Evolutionary conservation across 2,329 filamentous ascomycete species (phyloP).

Genomic region (Apiospora rasikravindrae): DNA sequence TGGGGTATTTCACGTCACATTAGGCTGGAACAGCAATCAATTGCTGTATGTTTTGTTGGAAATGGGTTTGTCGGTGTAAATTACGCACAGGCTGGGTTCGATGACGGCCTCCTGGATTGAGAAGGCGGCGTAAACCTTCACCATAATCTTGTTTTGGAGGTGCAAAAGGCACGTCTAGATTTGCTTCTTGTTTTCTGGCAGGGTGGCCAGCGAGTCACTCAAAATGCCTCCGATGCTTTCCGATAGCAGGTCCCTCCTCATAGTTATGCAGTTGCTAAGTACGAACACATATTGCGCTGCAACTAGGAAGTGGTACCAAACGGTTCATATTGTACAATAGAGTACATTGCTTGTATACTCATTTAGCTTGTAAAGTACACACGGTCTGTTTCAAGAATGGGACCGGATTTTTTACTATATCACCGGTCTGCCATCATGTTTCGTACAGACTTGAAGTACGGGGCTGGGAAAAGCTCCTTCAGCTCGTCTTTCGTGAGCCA

Average conservation of each 20-base stretch:
- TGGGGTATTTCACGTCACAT: neutral
- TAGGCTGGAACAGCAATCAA: neutral
- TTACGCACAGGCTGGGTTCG: neutral
- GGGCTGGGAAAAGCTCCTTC: conserved; percentile 63
- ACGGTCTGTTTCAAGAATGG: conserved; percentile 24
- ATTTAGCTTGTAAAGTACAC: conserved; percentile 25
- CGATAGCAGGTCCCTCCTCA: neutral
- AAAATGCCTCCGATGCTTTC: neutral
- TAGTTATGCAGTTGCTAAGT: neutral
- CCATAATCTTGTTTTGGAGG: neutral
- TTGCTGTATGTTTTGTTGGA: neutral
- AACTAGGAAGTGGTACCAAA: too few species aligned
- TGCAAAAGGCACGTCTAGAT: neutral
- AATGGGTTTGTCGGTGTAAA: neutral
- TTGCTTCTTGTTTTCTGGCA: neutral
- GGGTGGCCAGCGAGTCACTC: neutral
- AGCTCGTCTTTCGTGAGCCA: conserved; percentile 95
- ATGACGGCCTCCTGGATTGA: neutral
- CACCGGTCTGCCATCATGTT: conserved; percentile 86
- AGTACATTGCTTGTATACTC: conserved; percentile 25
- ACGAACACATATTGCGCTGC: neutral
- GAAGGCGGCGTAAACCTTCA: neutral
- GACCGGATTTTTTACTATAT: conserved; percentile 16
- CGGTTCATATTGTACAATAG: conserved; percentile 20
- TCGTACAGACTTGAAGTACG: conserved; percentile 77